A percentile compares a stretch with the other conserved stretches of the same genome.
phyloP scores from a whole-genome alignment of 306 rosid genomes.

The Dryas octopetala region DNA sequence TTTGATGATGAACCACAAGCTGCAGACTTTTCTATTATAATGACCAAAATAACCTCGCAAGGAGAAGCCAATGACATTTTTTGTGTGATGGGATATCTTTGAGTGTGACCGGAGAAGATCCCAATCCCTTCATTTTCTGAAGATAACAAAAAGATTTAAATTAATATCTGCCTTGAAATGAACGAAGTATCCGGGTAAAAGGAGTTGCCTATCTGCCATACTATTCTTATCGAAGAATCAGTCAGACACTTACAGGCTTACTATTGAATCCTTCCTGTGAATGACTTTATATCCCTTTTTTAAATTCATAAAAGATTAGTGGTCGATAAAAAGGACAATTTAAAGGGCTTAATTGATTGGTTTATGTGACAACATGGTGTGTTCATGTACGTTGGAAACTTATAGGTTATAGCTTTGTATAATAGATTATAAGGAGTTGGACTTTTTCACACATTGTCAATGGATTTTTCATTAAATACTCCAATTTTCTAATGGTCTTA shows the following conservation, averaged over 20 bases:
- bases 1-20: slow-evolving; percentile 34
- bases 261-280: slow-evolving; percentile 19
- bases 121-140: slow-evolving; percentile 20
- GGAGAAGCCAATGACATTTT: neutral
- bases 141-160: neutral
- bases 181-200: slow-evolving; percentile 37
- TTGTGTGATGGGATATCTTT: neutral
- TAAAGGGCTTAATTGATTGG: no score
- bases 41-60: slow-evolving; percentile 29
- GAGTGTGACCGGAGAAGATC: slow-evolving; percentile 24
- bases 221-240: slow-evolving; percentile 52
- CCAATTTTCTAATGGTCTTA: no score
- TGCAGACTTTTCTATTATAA: neutral
- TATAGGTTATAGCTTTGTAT: no score
- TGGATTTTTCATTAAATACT: no score
- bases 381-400: no score
- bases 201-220: slow-evolving; percentile 24
- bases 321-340: neutral
- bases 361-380: no score
- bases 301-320: neutral
- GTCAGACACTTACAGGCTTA: slow-evolving; percentile 32
- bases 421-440: no score
- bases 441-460: no score
- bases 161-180: slow-evolving; percentile 35
- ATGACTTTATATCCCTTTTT: slow-evolving; percentile 9